Conservation (phyloP, 257 asterid genomes). For the Vinca minor region DNA sequence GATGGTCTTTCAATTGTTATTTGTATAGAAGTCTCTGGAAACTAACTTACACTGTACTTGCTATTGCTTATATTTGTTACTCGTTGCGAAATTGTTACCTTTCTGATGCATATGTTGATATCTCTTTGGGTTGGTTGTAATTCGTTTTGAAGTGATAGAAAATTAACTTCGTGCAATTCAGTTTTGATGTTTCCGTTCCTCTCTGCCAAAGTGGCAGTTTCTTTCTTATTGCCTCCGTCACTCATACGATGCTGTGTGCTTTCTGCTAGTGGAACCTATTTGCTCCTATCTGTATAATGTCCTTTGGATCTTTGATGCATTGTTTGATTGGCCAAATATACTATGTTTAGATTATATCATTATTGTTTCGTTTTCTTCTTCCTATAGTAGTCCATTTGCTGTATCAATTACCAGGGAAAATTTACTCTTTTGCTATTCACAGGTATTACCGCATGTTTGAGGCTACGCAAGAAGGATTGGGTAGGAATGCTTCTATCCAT, state of each 20-base stretch:
- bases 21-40: neutral
- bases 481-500: constrained; percentile 81
- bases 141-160: neutral
- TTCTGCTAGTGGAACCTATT: neutral
- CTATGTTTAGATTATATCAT: neutral
- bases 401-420: constrained; percentile 7
- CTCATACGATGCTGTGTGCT: neutral
- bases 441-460: constrained; percentile 99
- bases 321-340: neutral
- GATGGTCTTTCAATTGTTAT: neutral
- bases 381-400: neutral
- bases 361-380: neutral
- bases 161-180: neutral
- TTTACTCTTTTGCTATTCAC: constrained; percentile 20
- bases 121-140: neutral
- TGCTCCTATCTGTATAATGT: neutral
- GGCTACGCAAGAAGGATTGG: constrained; percentile 98
- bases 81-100: no score
- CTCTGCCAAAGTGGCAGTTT: neutral
- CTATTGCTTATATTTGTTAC: neutral
- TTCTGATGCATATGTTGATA: neutral
- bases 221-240: neutral
- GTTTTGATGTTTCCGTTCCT: no score
- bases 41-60: neutral
- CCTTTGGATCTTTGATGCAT: neutral